Evolutionary conservation across 2,329 filamentous ascomycete genomes (phyloP).

Genomic region (Stagonosporopsis chrysanthemi): DNA sequence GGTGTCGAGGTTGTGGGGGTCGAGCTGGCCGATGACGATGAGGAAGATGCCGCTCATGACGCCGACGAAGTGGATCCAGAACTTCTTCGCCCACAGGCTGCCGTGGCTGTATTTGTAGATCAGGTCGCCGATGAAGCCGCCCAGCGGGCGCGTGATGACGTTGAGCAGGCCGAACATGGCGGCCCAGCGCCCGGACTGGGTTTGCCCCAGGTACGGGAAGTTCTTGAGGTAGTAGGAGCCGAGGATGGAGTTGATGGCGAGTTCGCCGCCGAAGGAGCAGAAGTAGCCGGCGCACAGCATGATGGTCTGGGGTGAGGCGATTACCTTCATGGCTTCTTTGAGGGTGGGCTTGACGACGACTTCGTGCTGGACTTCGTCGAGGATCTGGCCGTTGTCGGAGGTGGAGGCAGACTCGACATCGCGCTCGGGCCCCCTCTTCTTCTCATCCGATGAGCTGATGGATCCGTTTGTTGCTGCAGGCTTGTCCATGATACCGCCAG

Average conservation of each 20-base stretch:
- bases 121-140: conserved; percentile 67
- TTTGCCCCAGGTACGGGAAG: conserved; percentile 63
- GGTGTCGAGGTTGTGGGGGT: conserved; percentile 67
- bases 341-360: conserved; percentile 67
- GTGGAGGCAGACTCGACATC: conserved; percentile 57
- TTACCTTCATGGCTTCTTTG: conserved; percentile 66
- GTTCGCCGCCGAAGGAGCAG: conserved; percentile 67
- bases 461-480: conserved; percentile 41
- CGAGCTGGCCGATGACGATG: conserved; percentile 67
- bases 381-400: conserved; percentile 58
- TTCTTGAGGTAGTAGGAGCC: conserved; percentile 66
- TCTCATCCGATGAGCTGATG: conserved; percentile 50
- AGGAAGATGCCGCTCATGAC: conserved; percentile 66
- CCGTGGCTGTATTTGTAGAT: conserved; percentile 60
- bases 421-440: conserved; percentile 35
- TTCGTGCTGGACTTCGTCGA: conserved; percentile 66
- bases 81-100: conserved; percentile 70
- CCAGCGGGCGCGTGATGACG: conserved; percentile 70
- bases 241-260: conserved; percentile 67
- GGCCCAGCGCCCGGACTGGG: conserved; percentile 66
- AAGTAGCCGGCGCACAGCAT: conserved; percentile 64
- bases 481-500: conserved; percentile 59
- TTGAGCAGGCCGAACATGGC: conserved; percentile 81
- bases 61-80: conserved; percentile 64
- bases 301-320: conserved; percentile 67